These are phyloP conservation scores for Hymenoscyphus salicellus DNA, from an alignment of 2,329 filamentous ascomycete genomes.

Conservation along the genomic window DNA sequence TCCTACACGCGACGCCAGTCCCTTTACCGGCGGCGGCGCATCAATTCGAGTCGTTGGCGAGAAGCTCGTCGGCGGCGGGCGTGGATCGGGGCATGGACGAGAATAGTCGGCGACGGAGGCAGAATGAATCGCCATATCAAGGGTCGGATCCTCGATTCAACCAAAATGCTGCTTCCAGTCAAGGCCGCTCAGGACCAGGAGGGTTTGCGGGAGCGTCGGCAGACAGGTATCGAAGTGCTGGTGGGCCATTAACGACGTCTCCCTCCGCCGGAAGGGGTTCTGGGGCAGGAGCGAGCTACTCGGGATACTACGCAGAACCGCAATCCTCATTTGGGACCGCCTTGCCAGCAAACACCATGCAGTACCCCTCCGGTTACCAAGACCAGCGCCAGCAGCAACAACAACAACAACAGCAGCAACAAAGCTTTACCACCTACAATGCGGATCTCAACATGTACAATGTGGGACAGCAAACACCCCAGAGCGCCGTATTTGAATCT, in stretches of 20 bases:
- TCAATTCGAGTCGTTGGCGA: slow-evolving; percentile 59
- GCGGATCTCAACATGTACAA: slow-evolving; percentile 72
- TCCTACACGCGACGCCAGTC: slow-evolving; percentile 57
- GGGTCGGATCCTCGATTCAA: slow-evolving; percentile 52
- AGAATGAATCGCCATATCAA: slow-evolving; percentile 69
- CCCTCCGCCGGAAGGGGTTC: slow-evolving; percentile 44
- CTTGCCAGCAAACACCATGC: slow-evolving; percentile 39
- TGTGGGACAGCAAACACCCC: slow-evolving; percentile 61
- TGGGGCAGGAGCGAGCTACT: slow-evolving; percentile 48
- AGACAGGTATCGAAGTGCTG: slow-evolving; percentile 47
- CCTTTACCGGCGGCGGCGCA: slow-evolving; percentile 63
- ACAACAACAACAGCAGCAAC: slow-evolving; percentile 53
- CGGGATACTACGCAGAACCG: slow-evolving; percentile 57
- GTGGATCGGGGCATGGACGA: slow-evolving; percentile 72
- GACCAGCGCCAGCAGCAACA: slow-evolving; percentile 54
- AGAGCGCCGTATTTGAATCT: slow-evolving; percentile 67
- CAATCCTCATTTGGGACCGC: slow-evolving; percentile 46
- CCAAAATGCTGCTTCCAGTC: slow-evolving; percentile 32
- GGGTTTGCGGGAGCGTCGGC: slow-evolving; percentile 28
- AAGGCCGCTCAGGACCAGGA: slow-evolving; percentile 19
- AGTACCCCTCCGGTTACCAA: slow-evolving; percentile 32
- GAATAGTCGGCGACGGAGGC: slow-evolving; percentile 68
- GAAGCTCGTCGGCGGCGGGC: slow-evolving; percentile 48
- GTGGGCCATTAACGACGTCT: slow-evolving; percentile 46
- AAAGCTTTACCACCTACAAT: slow-evolving; percentile 56